Evolutionary conservation across 805 yeast species (phyloP).

Genomic region (Candida qinlingensis): DNA sequence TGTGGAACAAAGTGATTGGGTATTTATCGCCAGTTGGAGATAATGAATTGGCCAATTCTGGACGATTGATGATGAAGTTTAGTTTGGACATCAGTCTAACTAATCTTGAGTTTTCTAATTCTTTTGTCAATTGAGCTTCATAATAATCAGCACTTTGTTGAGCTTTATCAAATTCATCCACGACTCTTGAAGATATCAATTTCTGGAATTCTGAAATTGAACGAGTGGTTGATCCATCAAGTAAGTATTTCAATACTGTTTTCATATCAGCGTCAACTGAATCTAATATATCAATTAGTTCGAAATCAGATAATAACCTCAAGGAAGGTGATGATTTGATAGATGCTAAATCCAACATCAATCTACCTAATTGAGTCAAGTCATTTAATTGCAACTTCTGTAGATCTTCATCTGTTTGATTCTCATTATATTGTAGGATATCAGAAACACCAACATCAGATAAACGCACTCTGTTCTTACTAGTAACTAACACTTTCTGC

Average conservation of each 20-base stretch:
- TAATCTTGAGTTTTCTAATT: constrained; percentile 83
- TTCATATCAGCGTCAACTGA: constrained; percentile 41
- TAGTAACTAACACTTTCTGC: constrained; percentile 68
- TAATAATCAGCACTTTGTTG: constrained; percentile 50
- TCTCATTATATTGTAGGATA: constrained; percentile 43
- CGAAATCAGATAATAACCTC: constrained; percentile 9
- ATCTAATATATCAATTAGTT: constrained; percentile 25
- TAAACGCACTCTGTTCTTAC: constrained; percentile 64
- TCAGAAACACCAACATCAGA: constrained; percentile 70
- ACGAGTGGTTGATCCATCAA: constrained; percentile 23
- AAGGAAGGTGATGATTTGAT: constrained; percentile 26
- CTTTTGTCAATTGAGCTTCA: constrained; percentile 59
- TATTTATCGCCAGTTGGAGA: constrained; percentile 72
- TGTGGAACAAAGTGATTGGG: constrained; percentile 69
- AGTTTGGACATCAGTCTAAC: constrained; percentile 79
- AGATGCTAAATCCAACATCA: constrained; percentile 52
- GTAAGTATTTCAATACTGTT: constrained; percentile 34
- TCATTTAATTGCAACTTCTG: constrained; percentile 47
- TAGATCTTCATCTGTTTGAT: constrained; percentile 13
- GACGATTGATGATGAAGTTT: constrained; percentile 67
- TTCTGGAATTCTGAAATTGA: constrained; percentile 30
- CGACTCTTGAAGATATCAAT: constrained; percentile 40
- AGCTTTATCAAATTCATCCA: constrained; percentile 43
- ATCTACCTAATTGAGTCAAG: constrained; percentile 49
- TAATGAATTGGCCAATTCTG: constrained; percentile 52